A percentile compares a stretch with the other conserved stretches of the same genome.
These are phyloP conservation scores for Silene coronaria DNA, from an alignment of 179 eudicot genomes.

Conservation along the genomic window DNA sequence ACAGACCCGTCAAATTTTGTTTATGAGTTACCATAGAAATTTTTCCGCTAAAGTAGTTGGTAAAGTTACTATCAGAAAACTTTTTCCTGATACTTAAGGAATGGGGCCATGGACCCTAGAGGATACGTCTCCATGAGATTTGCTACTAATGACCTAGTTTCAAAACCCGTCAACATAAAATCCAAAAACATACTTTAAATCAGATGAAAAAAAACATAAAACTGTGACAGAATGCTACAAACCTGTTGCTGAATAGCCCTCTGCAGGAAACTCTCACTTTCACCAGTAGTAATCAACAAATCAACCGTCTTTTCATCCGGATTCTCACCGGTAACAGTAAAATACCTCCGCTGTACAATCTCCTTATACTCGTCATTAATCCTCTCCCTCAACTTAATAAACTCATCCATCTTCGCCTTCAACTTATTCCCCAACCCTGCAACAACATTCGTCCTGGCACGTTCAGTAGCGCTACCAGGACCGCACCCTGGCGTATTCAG, in stretches of 20 bases:
- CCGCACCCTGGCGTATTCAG: constrained; percentile 59
- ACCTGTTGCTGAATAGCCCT: constrained; percentile 79
- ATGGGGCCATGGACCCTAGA: too few species aligned
- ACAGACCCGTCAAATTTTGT: too few species aligned
- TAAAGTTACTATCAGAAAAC: too few species aligned
- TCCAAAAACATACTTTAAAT: too few species aligned
- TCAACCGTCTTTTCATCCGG: constrained; percentile 59
- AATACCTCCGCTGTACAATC: constrained; percentile 63
- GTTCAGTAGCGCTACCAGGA: constrained; percentile 68
- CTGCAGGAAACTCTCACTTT: constrained; percentile 66
- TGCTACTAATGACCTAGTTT: too few species aligned
- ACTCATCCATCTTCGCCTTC: constrained; percentile 57
- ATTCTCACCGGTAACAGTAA: constrained; percentile 70
- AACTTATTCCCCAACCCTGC: constrained; percentile 60
- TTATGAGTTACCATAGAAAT: too few species aligned
- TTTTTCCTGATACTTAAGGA: too few species aligned
- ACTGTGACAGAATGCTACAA: background rate
- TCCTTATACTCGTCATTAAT: constrained; percentile 56
- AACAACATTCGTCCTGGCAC: constrained; percentile 61
- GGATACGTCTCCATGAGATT: too few species aligned
- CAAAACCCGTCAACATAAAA: too few species aligned
- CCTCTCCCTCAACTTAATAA: constrained; percentile 43
- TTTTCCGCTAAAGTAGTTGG: too few species aligned
- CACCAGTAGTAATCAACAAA: constrained; percentile 51
- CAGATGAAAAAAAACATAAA: background rate